A percentile compares a stretch with the other conserved stretches of the same genome.
Conservation (phyloP, 805 yeast species). For the Clavispora vitiphila region DNA sequence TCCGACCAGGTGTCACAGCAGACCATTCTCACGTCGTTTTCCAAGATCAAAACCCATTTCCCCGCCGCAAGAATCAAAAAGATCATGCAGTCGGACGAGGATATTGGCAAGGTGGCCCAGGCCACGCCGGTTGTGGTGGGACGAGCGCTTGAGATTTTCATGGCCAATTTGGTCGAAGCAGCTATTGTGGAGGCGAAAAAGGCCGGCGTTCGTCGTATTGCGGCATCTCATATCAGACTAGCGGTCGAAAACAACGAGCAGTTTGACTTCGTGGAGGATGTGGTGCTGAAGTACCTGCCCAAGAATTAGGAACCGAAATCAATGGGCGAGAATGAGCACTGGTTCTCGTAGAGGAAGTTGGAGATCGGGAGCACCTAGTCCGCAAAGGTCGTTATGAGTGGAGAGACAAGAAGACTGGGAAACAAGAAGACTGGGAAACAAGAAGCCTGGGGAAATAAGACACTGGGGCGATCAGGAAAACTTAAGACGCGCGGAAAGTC, state of each 20-base stretch:
- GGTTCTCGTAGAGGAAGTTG: no score
- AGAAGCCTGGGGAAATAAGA: no score
- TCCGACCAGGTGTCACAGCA: conserved; percentile 23
- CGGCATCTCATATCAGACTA: conserved; percentile 74
- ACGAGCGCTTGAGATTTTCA: conserved; percentile 85
- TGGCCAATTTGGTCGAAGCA: conserved; percentile 84
- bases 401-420: no score
- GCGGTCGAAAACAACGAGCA: conserved; percentile 85
- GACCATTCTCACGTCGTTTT: conserved; percentile 32
- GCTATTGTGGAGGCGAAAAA: conserved; percentile 72
- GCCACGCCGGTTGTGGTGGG: conserved; percentile 99
- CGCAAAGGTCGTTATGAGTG: no score
- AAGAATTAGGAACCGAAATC: conserved; percentile 24
- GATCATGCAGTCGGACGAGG: conserved; percentile 97
- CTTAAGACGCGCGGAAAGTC: no score
- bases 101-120: conserved; percentile 96
- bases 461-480: no score
- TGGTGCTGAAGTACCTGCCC: conserved; percentile 57
- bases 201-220: conserved; percentile 73
- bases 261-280: conserved; percentile 87
- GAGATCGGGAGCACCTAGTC: no score
- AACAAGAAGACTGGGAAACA: no score
- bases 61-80: conserved; percentile 94
- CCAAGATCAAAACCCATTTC: conserved; percentile 70
- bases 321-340: no score